Conservation (phyloP, 257 asterid genomes). For the Orobanche coerulescens region DNA sequence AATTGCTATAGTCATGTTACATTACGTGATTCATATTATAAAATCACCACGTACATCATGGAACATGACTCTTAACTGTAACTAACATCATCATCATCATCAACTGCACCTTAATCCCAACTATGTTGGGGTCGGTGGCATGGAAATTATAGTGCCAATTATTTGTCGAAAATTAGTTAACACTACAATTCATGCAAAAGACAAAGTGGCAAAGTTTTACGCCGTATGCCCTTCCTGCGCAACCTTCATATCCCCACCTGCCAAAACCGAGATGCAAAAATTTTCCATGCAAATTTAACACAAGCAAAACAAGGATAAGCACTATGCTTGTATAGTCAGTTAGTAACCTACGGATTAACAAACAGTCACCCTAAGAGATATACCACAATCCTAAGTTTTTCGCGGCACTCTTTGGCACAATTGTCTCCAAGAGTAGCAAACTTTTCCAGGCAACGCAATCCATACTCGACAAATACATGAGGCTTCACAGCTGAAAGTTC, state of each 20-base stretch:
- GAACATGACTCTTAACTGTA: no score
- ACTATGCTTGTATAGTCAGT: neutral
- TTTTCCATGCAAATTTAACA: constrained; percentile 8
- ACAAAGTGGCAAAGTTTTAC: no score
- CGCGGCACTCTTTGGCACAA: constrained; percentile 72
- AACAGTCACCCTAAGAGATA: constrained; percentile 21
- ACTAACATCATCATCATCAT: no score
- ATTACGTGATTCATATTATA: no score
- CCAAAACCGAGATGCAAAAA: constrained; percentile 24
- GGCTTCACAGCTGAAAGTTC: constrained; percentile 89
- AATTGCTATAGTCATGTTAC: no score
- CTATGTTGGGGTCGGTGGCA: no score
- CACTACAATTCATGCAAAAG: no score
- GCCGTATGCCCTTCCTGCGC: no score
- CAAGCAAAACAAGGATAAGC: constrained; percentile 3
- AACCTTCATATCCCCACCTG: constrained; percentile 99
- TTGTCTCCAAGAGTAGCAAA: constrained; percentile 77
- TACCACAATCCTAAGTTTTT: constrained; percentile 87
- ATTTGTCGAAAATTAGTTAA: no score
- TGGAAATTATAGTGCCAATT: no score
- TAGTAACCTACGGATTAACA: neutral
- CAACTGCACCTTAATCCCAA: no score
- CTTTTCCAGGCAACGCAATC: constrained; percentile 84
- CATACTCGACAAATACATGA: constrained; percentile 80
- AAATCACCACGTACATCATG: no score